These are phyloP conservation scores for Fusarium aywerte DNA, from an alignment of 2,329 filamentous ascomycete species.

Conservation along the genomic window DNA sequence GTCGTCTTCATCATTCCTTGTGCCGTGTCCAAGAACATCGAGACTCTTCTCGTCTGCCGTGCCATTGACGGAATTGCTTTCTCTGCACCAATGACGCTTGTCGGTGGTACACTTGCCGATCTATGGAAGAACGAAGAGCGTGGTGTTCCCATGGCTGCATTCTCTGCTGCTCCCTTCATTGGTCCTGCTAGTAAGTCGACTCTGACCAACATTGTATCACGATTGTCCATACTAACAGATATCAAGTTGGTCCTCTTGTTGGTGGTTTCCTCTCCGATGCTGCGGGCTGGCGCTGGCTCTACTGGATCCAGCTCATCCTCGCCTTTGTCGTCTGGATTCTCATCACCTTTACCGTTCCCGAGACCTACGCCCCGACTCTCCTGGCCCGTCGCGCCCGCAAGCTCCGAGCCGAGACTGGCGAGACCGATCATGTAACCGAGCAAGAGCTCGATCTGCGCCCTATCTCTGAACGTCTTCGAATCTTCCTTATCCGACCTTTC, in stretches of 20 bases:
- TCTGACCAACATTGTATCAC: neutral
- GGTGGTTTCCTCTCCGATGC: slow-evolving; percentile 80
- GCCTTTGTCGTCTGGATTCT: slow-evolving; percentile 75
- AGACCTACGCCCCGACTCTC: slow-evolving; percentile 86
- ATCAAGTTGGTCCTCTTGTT: slow-evolving; percentile 72
- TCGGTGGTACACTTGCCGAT: slow-evolving; percentile 84
- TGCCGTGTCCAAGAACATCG: slow-evolving; percentile 79
- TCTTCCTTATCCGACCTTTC: slow-evolving; percentile 85
- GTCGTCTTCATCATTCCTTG: slow-evolving; percentile 85
- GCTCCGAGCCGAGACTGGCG: slow-evolving; percentile 74
- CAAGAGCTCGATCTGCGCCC: slow-evolving; percentile 80
- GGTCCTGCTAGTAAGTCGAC: slow-evolving; percentile 72
- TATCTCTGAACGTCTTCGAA: slow-evolving; percentile 71
- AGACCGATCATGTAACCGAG: slow-evolving; percentile 78
- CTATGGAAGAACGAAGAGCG: slow-evolving; percentile 87
- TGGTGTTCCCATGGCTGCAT: slow-evolving; percentile 87
- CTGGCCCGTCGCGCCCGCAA: slow-evolving; percentile 76
- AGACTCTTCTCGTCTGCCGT: slow-evolving; percentile 79
- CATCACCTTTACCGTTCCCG: slow-evolving; percentile 88
- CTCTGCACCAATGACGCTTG: slow-evolving; percentile 86
- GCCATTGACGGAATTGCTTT: slow-evolving; percentile 85
- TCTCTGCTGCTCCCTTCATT: slow-evolving; percentile 83
- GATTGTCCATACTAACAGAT: slow-evolving; percentile 7
- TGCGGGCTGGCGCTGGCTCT: slow-evolving; percentile 82
- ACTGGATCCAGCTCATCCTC: slow-evolving; percentile 87